These are phyloP conservation scores for Sporodiniella umbellata DNA, from an alignment of 371 early-diverging fungal genomes.

Conservation along the genomic window DNA sequence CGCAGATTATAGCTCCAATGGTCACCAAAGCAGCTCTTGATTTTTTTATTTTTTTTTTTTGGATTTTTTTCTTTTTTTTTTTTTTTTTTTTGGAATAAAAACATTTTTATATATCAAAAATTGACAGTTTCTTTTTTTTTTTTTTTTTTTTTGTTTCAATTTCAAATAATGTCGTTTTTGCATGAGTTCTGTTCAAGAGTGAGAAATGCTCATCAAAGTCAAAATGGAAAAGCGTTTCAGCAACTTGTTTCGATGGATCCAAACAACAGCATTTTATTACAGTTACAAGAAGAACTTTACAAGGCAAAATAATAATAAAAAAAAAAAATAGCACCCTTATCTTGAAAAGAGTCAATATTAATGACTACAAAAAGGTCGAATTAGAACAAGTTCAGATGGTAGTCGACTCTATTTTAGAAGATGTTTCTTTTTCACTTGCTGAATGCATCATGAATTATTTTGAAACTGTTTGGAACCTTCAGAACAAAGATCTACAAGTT, in stretches of 20 bases:
- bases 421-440: constrained; percentile 14
- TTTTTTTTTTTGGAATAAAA: no score
- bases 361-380: constrained; percentile 3
- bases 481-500: neutral
- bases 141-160: neutral
- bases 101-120: no score
- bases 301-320: constrained; percentile 13
- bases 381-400: constrained; percentile 4
- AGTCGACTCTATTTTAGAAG: constrained; percentile 10
- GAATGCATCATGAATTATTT: constrained; percentile 17
- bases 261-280: constrained; percentile 1
- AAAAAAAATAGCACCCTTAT: neutral
- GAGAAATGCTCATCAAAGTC: constrained; percentile 3
- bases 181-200: neutral
- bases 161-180: neutral
- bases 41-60: neutral
- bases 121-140: no score
- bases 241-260: constrained; percentile 6
- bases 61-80: neutral
- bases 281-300: constrained; percentile 9
- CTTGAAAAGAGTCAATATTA: neutral
- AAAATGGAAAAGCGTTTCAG: constrained; percentile 5
- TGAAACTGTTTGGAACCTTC: constrained; percentile 2
- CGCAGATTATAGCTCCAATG: constrained; percentile 14
- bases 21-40: neutral